Evolutionary conservation across 805 yeast species (phyloP).

Genomic region (Candida sphagnicola): DNA sequence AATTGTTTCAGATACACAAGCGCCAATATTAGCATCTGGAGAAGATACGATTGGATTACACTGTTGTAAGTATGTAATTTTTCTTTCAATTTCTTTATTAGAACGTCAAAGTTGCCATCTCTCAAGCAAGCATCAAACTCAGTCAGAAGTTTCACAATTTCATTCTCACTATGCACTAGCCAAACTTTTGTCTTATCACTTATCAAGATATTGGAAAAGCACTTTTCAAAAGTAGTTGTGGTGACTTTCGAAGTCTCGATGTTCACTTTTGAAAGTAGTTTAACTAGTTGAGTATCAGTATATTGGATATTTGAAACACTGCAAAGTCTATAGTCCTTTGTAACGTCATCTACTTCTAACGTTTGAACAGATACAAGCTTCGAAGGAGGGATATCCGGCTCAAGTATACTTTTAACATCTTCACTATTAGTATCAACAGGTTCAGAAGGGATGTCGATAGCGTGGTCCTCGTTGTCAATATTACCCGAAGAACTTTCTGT

Average conservation of each 20-base stretch:
- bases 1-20: conserved; percentile 1
- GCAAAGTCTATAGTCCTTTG: background rate
- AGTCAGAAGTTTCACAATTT: conserved; percentile 1
- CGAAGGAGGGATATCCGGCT: too few species aligned
- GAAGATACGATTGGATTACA: conserved; percentile 4
- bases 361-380: too few species aligned
- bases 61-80: background rate
- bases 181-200: conserved; percentile 3
- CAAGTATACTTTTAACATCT: too few species aligned
- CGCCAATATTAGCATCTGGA: conserved; percentile 5
- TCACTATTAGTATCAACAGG: too few species aligned
- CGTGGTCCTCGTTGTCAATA: too few species aligned
- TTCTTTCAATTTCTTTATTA: background rate
- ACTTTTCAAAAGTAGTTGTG: background rate
- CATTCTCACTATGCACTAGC: conserved; percentile 6
- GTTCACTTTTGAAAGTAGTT: background rate
- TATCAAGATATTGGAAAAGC: background rate
- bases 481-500: too few species aligned
- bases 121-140: conserved; percentile 1
- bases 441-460: too few species aligned
- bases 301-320: background rate
- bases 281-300: background rate
- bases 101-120: background rate
- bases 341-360: background rate
- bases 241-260: background rate